Evolutionary conservation across 768 basidiomycete species (phyloP), one percentile per base, ranked within the genome.

Genomic region (Suillus paluster): DNA sequence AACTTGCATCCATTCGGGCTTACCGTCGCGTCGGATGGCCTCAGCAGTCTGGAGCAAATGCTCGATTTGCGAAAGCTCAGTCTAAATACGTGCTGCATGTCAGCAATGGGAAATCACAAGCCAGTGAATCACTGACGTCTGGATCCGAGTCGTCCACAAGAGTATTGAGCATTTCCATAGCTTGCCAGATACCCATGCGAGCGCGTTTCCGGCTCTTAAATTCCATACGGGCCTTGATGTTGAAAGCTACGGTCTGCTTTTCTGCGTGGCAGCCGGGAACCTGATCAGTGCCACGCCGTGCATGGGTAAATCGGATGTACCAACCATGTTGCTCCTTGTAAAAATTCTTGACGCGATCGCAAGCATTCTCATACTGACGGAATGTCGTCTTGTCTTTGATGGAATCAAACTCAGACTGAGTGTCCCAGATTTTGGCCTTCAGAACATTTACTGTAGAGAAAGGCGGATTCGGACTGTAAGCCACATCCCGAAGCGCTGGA

Each of bases 1-100:
- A 60, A 94, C 84, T 79, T 94, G 92, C 92, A 94, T 94, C 92
- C 92, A 94, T 64, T 95, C 92, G 0, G 92, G 93, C 71, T 92
- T 92, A 0, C 91, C 92, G 64, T 94, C 93, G 25, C 84, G 80
- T 49, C 93, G 83, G 65, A 95, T 94, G 12, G 93, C 92, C 69
- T 95, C 93, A n/a, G 93, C 93, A 0, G 93, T 95, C 71, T 96
- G 95, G 1, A 96, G 82, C 4, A 96, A 82, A 71, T 97, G 95
- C 67, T 95, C 92, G 36, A 97, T 95, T 77, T 97, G 94, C 39
- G 92, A 87, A 33, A 92, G 75, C 65, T 78, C 81, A 2, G 91
- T 91, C 91, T 92, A 70, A 9, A 66, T 54, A 57, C 50, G 3
- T 33, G 19, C 36, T 23, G 27, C 30, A 48, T 10, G 55, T 70